A percentile compares a stretch with the other conserved stretches of the same genome.
Evolutionary conservation across 2,329 filamentous ascomycete genomes (phyloP).

Genomic region (Penicillium brevicompactum): DNA sequence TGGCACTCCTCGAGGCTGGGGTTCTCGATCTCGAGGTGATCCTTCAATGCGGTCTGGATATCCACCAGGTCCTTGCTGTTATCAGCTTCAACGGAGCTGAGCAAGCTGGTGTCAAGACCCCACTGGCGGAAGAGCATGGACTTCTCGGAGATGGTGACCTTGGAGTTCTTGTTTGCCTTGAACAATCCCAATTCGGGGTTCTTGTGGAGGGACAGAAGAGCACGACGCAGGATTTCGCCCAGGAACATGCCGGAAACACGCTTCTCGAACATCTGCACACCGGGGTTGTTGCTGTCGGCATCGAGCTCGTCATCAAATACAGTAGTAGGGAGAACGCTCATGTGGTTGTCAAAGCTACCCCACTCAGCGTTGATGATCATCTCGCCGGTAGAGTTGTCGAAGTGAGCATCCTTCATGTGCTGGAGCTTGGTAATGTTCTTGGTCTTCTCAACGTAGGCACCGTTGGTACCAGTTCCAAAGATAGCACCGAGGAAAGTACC

Average conservation of each 20-base stretch:
- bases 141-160: slow-evolving; percentile 66
- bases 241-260: slow-evolving; percentile 97
- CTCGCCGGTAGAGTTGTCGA: slow-evolving; percentile 78
- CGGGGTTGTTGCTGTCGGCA: slow-evolving; percentile 80
- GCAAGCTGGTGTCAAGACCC: slow-evolving; percentile 87
- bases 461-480: slow-evolving; percentile 96
- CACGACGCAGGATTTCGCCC: slow-evolving; percentile 84
- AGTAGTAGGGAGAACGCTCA: slow-evolving; percentile 84
- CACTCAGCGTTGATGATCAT: slow-evolving; percentile 99
- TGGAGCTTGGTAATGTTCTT: slow-evolving; percentile 77
- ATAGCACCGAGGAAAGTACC: slow-evolving; percentile 91
- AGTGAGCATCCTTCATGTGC: slow-evolving; percentile 57
- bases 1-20: slow-evolving; percentile 81
- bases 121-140: slow-evolving; percentile 76
- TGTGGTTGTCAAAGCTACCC: slow-evolving; percentile 95
- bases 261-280: slow-evolving; percentile 99
- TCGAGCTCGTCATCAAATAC: slow-evolving; percentile 81
- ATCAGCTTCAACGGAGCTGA: slow-evolving; percentile 85
- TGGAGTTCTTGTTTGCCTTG: slow-evolving; percentile 72
- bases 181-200: slow-evolving; percentile 71
- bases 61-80: slow-evolving; percentile 69
- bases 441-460: slow-evolving; percentile 93
- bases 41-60: slow-evolving; percentile 77
- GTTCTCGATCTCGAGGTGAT: slow-evolving; percentile 72
- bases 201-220: slow-evolving; percentile 72